phyloP scores from a whole-genome alignment of 495 filamentous ascomycete species.

The Daldinia caldariorum region DNA sequence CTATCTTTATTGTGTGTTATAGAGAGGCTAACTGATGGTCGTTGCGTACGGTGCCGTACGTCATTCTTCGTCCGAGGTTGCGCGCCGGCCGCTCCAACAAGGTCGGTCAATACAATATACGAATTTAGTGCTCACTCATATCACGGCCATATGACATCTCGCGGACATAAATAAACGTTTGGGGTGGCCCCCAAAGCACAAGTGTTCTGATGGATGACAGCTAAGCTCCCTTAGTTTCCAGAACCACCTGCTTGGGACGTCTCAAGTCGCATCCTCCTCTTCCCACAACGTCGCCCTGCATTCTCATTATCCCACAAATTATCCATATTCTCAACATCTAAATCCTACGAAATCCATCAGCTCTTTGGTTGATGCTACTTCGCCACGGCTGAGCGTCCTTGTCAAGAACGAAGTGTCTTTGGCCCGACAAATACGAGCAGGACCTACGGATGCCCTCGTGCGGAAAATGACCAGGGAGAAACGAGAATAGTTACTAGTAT shows the following conservation, averaged over 20 bases:
- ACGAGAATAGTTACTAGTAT: conserved; percentile 2
- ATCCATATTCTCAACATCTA: conserved; percentile 19
- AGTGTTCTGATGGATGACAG: conserved; percentile 23
- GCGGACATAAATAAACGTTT: conserved; percentile 40
- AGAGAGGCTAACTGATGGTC: conserved; percentile 24
- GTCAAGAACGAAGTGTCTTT: conserved; percentile 12
- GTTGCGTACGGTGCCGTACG: conserved; percentile 17
- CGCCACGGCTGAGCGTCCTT: conserved; percentile 33
- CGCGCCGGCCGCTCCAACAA: conserved; percentile 9
- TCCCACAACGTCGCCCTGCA: conserved; percentile 33
- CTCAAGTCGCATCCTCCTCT: conserved; percentile 19
- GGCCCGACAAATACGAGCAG: conserved; percentile 9
- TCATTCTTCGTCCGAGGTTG: conserved; percentile 27
- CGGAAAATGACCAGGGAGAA: conserved; percentile 9
- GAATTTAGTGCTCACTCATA: conserved; percentile 39
- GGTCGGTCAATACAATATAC: conserved; percentile 33
- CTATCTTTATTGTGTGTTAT: conserved; percentile 16
- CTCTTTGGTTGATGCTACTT: conserved; percentile 6
- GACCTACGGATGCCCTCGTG: background rate
- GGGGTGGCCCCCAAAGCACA: conserved; percentile 22
- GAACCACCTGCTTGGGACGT: conserved; percentile 35
- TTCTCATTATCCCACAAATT: conserved; percentile 18
- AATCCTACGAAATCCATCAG: conserved; percentile 18
- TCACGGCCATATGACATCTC: conserved; percentile 36
- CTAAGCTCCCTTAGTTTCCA: conserved; percentile 25